Base-by-base conservation (phyloP, 352 stramenopile genomes). In the Phytophthora cactorum region DNA sequence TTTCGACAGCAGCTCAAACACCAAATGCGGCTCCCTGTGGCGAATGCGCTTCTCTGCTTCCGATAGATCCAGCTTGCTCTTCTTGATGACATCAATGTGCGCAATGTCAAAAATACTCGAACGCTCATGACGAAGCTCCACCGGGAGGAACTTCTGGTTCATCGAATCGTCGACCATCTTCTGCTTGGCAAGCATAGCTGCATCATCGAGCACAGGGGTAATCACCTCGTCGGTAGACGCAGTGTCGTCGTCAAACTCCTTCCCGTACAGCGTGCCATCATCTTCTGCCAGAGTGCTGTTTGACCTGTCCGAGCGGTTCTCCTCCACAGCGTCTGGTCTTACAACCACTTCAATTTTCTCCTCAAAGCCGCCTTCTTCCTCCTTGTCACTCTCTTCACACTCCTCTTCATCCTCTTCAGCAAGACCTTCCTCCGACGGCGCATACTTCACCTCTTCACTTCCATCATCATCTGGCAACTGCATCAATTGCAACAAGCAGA, bases 41-140 rank as follows among this genome's bases (percentile, higher is more conserved):
- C 85, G 86, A 66, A 96, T 96, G 4, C 88, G 82, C 44, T 94
- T 91, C 60, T 94, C 88, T 0, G 88, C 88, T 57, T 93, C 86
- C 0, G 77, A 85, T 34, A 96, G 53, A 63, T 96, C 76, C 39
- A 94, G 70, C 43, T 93, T 94, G 70, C 84, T 93, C 46, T 84
- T 80, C 62, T 91, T 91, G 59, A 94, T 92, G 9, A 91, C 82
- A 58, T 91, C 86, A 65, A 92, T 92, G 51, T 91, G 83, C 22
- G 82, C 71, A n/a, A 79, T 91, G 44, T 79, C 81, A 44, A 90
- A 77, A 60, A 91, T 90, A 43, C 81, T 85, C 12, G 74, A 77
- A 15, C 78, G 68, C 22, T 83, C 73, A 34, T 88, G 78, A 34
- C 81, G 78, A 7, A 94, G 72, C 52, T 94, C 86, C 9, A 72